Percentiles rank a stretch among this genome's conserved stretches.
These are phyloP conservation scores for Globisporangium uncinulatum DNA, from an alignment of 352 stramenopile species.

Conservation along the genomic window DNA sequence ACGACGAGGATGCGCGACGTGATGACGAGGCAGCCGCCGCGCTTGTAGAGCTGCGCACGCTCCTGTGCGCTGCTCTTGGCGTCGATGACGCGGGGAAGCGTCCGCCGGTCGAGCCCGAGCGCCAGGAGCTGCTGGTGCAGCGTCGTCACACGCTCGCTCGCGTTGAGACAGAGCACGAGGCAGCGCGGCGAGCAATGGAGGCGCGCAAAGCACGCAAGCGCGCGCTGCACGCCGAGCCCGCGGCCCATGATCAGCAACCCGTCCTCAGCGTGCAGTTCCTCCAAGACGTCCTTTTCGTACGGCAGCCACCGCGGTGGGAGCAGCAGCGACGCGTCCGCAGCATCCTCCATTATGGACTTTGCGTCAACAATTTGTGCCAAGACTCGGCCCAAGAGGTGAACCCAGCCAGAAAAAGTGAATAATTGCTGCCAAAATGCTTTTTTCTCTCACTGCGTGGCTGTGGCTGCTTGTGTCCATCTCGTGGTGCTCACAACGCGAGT, in stretches of 20 bases:
- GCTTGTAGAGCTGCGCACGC: slow-evolving; percentile 86
- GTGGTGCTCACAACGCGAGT: no score
- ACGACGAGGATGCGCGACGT: slow-evolving; percentile 97
- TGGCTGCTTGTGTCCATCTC: no score
- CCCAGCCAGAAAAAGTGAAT: no score
- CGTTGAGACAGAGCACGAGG: slow-evolving; percentile 92
- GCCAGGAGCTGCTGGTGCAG: slow-evolving; percentile 75
- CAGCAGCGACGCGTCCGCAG: slow-evolving; percentile 4
- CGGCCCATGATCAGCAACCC: slow-evolving; percentile 90
- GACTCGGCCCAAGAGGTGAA: no score
- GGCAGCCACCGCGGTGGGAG: slow-evolving; percentile 51
- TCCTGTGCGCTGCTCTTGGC: slow-evolving; percentile 71
- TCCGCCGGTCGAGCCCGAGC: slow-evolving; percentile 83
- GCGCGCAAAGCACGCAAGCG: slow-evolving; percentile 90
- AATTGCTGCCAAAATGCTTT: no score
- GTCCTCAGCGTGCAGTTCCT: slow-evolving; percentile 78
- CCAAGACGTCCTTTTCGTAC: slow-evolving; percentile 67
- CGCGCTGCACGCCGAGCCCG: slow-evolving; percentile 82
- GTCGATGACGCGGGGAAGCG: slow-evolving; percentile 72
- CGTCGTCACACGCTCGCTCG: slow-evolving; percentile 79
- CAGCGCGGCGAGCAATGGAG: slow-evolving; percentile 81
- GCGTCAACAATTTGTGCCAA: not conserved
- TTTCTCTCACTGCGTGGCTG: no score
- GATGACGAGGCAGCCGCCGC: slow-evolving; percentile 91
- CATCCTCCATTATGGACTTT: not conserved